Evolutionary conservation across 1,139 yeast genomes (phyloP), one percentile per base, ranked within the genome.

Genomic region (Scheffersomyces lignicola): DNA sequence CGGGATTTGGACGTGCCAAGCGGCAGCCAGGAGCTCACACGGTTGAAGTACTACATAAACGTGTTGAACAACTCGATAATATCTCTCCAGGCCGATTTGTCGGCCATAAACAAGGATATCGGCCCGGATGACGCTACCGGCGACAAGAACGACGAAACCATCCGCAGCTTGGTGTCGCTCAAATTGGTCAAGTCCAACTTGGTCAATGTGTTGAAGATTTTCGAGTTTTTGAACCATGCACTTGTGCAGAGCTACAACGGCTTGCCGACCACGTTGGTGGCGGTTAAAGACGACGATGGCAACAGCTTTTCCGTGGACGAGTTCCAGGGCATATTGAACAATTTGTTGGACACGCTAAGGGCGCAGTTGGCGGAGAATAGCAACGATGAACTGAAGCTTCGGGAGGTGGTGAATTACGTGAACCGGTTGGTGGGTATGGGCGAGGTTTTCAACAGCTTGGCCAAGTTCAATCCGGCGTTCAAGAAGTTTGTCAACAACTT

Each of bases 11-110:
- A 12, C 5, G 10, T 5, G 5, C 5, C 5, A 7, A 12, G 6
- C 10, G n/a, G 10, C 12, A 39, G 32, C 8, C 21, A 35, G 7
- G 40, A 41, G 3, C 33, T 42, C 2, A 75, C 83, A 7, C 65
- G 86, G 42, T 56, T 83, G 34, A 83, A 81, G 45, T 82, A 82
- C 52, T 81, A 80, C 49, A 59, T 80, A 26, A 81, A 78, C 34
- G 73, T 81, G 2, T 57, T 83, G 28, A 70, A 75, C 24, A 74
- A 78, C 37, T 74, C 87, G 1, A 73, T 81, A 18, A 62, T 73
- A 24, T 65, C 83, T 1, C 53, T 82, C 20, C 71, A 77, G 35
- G 59, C 67, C 4, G 85, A 80, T 37, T 55, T 81, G 16, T 52
- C 55, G 6, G 38, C 46, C 12, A 51, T 51, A 18, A 52, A 54